These are phyloP conservation scores for Blastobotrys attinorum DNA, from an alignment of 805 yeast genomes.

Conservation along the genomic window DNA sequence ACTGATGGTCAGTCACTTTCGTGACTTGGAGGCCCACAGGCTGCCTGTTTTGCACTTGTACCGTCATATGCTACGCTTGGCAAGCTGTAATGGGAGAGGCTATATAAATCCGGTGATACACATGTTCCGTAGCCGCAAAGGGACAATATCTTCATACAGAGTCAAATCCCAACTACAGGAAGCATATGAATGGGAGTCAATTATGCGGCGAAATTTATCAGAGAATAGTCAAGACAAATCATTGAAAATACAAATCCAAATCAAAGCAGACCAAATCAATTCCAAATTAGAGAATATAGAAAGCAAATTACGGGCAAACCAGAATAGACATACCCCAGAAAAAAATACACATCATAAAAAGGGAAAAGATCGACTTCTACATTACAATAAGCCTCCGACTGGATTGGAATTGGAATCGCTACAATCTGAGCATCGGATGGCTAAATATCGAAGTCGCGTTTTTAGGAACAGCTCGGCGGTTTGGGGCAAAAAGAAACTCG, in stretches of 20 bases:
- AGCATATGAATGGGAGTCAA: conserved; percentile 4
- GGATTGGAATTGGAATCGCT: no score
- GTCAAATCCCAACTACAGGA: no score
- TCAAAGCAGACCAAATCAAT: neutral
- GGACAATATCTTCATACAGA: no score
- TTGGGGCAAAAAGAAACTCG: no score
- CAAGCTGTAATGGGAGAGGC: neutral
- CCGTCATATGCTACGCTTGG: conserved; percentile 2
- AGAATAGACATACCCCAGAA: no score
- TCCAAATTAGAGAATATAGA: neutral
- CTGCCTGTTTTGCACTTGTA: conserved; percentile 5
- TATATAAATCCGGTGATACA: no score
- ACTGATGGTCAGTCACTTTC: conserved; percentile 2
- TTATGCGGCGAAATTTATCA: neutral
- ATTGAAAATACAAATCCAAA: neutral
- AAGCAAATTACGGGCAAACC: neutral
- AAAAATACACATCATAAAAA: conserved; percentile 1
- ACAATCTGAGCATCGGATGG: no score
- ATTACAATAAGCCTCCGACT: conserved; percentile 2
- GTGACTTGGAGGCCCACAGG: conserved; percentile 1
- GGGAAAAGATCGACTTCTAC: neutral
- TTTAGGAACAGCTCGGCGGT: no score
- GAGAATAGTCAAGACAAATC: neutral
- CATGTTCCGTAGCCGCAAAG: no score
- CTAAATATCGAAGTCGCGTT: no score